Evolutionary conservation across 306 rosid genomes (phyloP), one percentile per base, ranked within the genome.

Genomic region (Trifolium subterraneum): DNA sequence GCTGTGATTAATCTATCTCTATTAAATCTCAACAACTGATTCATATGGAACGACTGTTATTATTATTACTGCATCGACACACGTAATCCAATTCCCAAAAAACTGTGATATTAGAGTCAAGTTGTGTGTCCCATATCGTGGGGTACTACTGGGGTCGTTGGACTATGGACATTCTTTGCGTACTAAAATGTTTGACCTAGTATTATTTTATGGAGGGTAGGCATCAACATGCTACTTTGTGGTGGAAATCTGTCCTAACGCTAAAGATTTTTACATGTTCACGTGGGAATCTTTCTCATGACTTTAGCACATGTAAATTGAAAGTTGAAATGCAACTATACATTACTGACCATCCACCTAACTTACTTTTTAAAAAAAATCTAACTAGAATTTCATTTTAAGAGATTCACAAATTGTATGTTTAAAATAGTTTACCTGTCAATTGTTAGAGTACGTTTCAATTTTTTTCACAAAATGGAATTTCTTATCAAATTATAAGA

Each of bases 171-270:
- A 9, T 19, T 19, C 29, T 19, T 20, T 19, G 71, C 64, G 55
- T 63, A 67, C 64, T 71, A 29, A n/a, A 68, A 58, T 35, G 31
- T 23, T 61, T 50, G 69, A 54, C 66, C 51, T 78, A 71, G 50
- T 25, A n/a, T n/a, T 51, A 1, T 10, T 48, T 61, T 6, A 47
- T 59, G 42, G 64, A 58, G 63, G 60, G 60, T 48, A 8, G 29
- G 29, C 10, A 52, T 65, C 55, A 8, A 11, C 8, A 62, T 38
- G 16, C 45, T 60, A 70, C 65, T 52, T 29, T 64, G 73, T 52
- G 73, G 78, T 52, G 77, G 60, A 59, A 1, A 68, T 42, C 59
- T 19, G 29, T 11, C 2, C 9, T 6, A 13, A 1, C 20, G 13
- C 2, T 3, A 18, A 2, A 78, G 33, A 72, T 29, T 71, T 71